A percentile compares a stretch with the other conserved stretches of the same genome.
These are phyloP conservation scores for Tilletia indica DNA, from an alignment of 1,284 basidiomycete species.

Conservation along the genomic window DNA sequence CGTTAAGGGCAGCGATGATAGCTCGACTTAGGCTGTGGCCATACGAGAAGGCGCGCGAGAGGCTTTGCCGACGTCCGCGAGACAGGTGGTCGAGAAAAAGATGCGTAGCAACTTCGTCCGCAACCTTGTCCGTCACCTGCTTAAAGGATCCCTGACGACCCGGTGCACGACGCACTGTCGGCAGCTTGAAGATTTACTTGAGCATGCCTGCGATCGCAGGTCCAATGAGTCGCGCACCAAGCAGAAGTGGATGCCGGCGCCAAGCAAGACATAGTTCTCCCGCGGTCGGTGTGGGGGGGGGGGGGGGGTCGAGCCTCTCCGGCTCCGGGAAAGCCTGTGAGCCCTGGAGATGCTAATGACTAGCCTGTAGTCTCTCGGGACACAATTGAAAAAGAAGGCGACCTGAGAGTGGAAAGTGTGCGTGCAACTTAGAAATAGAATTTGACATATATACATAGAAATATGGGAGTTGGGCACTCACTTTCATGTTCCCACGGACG, in stretches of 20 bases:
- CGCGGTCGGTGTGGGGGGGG: conserved; percentile 59
- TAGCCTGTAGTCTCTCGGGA: conserved; percentile 37
- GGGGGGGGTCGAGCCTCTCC: conserved; percentile 59
- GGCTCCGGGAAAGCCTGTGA: conserved; percentile 62
- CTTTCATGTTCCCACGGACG: conserved; percentile 56
- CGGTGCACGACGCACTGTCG: conserved; percentile 63
- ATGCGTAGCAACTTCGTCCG: neutral
- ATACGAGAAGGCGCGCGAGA: too few relatives aligned
- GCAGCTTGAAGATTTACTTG: conserved; percentile 44
- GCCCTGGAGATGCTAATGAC: conserved; percentile 30
- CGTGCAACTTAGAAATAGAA: neutral
- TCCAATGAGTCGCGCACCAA: conserved; percentile 20
- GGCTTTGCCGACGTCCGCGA: too few relatives aligned
- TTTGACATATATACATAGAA: too few relatives aligned
- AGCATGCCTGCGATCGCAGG: conserved; percentile 61
- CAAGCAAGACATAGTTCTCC: conserved; percentile 59
- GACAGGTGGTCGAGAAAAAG: conserved; percentile 1
- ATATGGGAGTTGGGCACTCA: neutral
- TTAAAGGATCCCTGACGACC: conserved; percentile 62
- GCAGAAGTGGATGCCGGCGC: conserved; percentile 64
- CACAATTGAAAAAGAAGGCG: conserved; percentile 25
- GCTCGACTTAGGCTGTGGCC: too few relatives aligned
- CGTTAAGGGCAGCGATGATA: too few relatives aligned
- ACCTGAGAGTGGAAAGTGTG: neutral
- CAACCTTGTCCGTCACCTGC: conserved; percentile 12